Evolutionary conservation across 768 basidiomycete genomes (phyloP), one percentile per base, ranked within the genome.

Genomic region (Collybia nuda): DNA sequence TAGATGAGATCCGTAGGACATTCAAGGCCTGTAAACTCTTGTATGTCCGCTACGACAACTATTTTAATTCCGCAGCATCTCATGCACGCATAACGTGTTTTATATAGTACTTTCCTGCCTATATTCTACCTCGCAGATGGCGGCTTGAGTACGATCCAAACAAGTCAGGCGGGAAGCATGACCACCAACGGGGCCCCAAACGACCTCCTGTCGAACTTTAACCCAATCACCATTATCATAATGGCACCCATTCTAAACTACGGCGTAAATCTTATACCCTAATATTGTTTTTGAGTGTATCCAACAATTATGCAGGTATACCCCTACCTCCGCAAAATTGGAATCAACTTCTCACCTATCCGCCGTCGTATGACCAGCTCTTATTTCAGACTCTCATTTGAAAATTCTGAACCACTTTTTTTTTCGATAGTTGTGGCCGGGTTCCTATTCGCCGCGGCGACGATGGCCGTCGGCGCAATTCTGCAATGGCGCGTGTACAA

Each of bases 21-120:
- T 55, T 67, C 51, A 50, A 53, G 47, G 68, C 68, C 3, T 69
- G 68, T 55, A 63, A 62, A 47, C 57, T 69, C 21, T 66, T 69
- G 57, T 55, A 48, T 6, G 52, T 50, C n/a, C n/a, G n/a, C n/a
- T n/a, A n/a, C 21, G 6, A 14, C 32, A 14, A 14, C 6, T 5
- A 2, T 28, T 21, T 15, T 23, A 2, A 8, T 37, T 48, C 21
- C 22, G 2, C 12, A 18, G 3, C n/a, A 17, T 6, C 14, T 24
- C 23, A 6, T 21, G 14, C 41, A 49, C 11, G 37, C 6, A 14
- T 39, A 7, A 1, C n/a, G n/a, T n/a, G 7, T 26, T 7, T 12
- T 17, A 29, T 17, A 12, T 21, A 56, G 56, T 40, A 18, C 62
- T 42, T 67, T 66, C 51, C 56, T 65, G 22, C 63, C 64, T n/a